Evolutionary conservation across 148 eudicot genomes (phyloP), one percentile per base, ranked within the genome.

Genomic region (Arctostaphylos glauca): DNA sequence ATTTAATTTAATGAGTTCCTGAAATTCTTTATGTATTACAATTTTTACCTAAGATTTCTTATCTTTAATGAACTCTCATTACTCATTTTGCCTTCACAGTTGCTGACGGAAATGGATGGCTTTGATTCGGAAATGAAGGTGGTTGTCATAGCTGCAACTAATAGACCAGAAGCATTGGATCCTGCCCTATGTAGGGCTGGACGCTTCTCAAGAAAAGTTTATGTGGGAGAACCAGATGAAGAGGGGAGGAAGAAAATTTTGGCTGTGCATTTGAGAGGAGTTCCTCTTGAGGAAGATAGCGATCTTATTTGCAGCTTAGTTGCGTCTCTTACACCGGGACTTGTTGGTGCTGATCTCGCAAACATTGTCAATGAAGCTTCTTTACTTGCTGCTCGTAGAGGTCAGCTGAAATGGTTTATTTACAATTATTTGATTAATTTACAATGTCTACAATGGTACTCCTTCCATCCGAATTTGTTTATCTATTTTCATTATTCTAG

Each of bases 21-120:
- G 46, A 19, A 52, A 64, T 9, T 79, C 81, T 64, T 31, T 14
- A 46, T 15, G 53, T 78, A 21, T 21, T 62, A 60, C n/a, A 62
- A 64, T 16, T 41, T 79, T 49, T 46, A 5, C 2, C 52, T 44
- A 14, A 60, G 52, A 9, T 58, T 46, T 78, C 9, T 50, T 2
- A 54, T 9, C 47, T 64, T 50, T n/a, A 12, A 70, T 31, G 44
- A 75, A 18, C 56, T 85, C 82, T 48, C 21, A 75, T 21, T 21
- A 13, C 38, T 78, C 41, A 16, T 84, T 58, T 83, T 54, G 10
- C 38, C 74, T 19, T 82, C 59, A 58, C 88, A 97, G 98, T 86
- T 97, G 87, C 89, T 97, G 82, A 93, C 98, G 16, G 99, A 97
- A 90, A 94, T 97, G 99, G 99, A 97, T 72, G 99, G 99, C 44